Percentiles rank a stretch among this genome's conserved stretches.
Evolutionary conservation across 164 flowering plant genomes (phyloP).

Genomic region (Cinnamomum micranthum): DNA sequence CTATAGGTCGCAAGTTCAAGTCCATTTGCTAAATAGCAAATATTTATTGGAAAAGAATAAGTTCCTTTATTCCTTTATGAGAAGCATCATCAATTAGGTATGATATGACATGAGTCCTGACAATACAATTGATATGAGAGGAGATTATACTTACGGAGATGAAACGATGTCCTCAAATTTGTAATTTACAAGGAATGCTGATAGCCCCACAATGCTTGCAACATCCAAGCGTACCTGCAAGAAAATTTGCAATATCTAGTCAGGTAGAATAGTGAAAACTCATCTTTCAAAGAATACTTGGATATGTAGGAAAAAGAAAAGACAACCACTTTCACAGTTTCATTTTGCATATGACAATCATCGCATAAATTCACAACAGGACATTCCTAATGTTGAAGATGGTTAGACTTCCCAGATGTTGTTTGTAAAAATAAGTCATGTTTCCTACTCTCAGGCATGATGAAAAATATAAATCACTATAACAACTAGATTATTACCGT

Average conservation of each 20-base stretch:
- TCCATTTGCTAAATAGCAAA: too few relatives aligned
- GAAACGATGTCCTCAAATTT: conserved; percentile 76
- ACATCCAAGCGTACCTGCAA: conserved; percentile 85
- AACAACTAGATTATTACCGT: conserved; percentile 48
- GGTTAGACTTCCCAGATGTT: neutral
- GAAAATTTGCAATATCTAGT: conserved; percentile 10
- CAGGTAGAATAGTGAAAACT: neutral
- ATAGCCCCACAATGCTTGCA: conserved; percentile 79
- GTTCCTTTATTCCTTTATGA: too few relatives aligned
- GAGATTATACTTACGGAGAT: conserved; percentile 68
- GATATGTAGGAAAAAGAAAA: neutral
- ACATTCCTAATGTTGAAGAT: neutral
- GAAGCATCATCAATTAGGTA: too few relatives aligned
- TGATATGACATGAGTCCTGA: too few relatives aligned
- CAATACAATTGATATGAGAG: too few relatives aligned
- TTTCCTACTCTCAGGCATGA: neutral
- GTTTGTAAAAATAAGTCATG: neutral
- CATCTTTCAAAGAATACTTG: neutral
- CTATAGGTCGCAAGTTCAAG: too few relatives aligned
- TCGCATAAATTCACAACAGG: neutral
- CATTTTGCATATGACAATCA: too few relatives aligned
- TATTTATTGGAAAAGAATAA: too few relatives aligned
- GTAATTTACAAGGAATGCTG: conserved; percentile 85
- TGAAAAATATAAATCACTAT: neutral
- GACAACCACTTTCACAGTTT: neutral